Evolutionary conservation across 371 early-diverging fungal genomes (phyloP), one percentile per base, ranked within the genome.

Genomic region (Mortierella sp.): DNA sequence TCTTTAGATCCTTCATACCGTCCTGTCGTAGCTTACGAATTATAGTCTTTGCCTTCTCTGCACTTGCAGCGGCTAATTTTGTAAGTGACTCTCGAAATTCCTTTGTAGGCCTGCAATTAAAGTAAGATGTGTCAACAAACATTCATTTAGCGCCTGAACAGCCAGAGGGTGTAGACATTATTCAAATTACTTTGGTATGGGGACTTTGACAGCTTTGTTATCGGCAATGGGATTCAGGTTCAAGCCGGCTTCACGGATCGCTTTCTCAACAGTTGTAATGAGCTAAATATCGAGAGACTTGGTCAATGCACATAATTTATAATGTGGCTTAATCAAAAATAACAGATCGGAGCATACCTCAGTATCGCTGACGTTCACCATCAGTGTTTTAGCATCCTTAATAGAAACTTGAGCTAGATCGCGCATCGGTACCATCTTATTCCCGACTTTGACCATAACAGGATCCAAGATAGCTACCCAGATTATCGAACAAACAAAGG

Each of bases 381-480:
- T 75, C 66, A 97, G 84, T 19, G 92, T 95, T 67, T 95, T 94
- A 23, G 95, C 93, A 68, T 97, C 97, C 83, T 96, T 94, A 61
- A 96, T 88, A 22, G 91, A 87, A 7, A 97, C 89, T 78, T 94
- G 94, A 1, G 96, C 95, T 13, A 96, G 72, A 56, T 93, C 89
- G 4, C 89, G 79, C 22, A 97, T 79, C 2, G 89, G 82, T 34
- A 88, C 89, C 28, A 86, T 86, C 17, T 84, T 83, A 37, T 85
- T 81, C 31, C 91, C 89, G 55, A 91, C 85, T 51, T 85, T 83
- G 42, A 97, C 93, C 51, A 79, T 82, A 9, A 97, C 91, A 13
- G 85, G 82, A 72, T 95, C 95, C 75, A 97, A 84, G 23, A 96
- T 75, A 5, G 93, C 93, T 92, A 76, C n/a, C n/a, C n/a, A n/a